A percentile compares a stretch with the other conserved stretches of the same genome.
These are phyloP conservation scores for Monilinia fructigena DNA, from an alignment of 2,329 filamentous ascomycete species.

Conservation along the genomic window DNA sequence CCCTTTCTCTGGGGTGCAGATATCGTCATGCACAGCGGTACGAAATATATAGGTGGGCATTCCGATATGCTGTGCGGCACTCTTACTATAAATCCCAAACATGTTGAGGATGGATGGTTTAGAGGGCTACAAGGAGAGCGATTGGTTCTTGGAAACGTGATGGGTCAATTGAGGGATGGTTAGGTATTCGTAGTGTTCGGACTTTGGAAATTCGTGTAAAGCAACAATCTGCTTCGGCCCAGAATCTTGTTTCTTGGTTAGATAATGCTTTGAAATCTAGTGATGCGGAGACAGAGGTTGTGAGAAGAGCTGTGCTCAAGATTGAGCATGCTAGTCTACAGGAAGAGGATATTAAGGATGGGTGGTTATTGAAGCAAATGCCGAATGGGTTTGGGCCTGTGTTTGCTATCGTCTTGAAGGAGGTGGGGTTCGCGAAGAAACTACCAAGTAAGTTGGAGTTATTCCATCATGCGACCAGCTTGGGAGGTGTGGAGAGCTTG, in stretches of 20 bases:
- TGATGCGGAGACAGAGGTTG: conserved; percentile 35
- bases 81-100: conserved; percentile 60
- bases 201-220: conserved; percentile 81
- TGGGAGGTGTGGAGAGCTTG: conserved; percentile 91
- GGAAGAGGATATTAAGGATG: conserved; percentile 53
- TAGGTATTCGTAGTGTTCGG: conserved; percentile 80
- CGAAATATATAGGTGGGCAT: conserved; percentile 96
- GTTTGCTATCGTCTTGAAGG: conserved; percentile 70
- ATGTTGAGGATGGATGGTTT: conserved; percentile 56
- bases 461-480: conserved; percentile 92
- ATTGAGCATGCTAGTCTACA: conserved; percentile 82
- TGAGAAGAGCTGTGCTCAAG: conserved; percentile 56
- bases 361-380: conserved; percentile 87
- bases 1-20: conserved; percentile 82
- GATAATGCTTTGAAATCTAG: conserved; percentile 38
- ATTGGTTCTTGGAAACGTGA: conserved; percentile 74
- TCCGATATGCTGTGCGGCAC: conserved; percentile 91
- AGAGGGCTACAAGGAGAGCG: conserved; percentile 59
- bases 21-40: conserved; percentile 86
- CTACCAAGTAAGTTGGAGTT: conserved; percentile 76
- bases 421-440: conserved; percentile 58
- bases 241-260: conserved; percentile 71
- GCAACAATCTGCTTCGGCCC: conserved; percentile 71
- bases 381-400: conserved; percentile 86
- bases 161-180: conserved; percentile 89